Evolutionary conservation across 768 basidiomycete species (phyloP), one percentile per base, ranked within the genome.

Genomic region (Phylloporus sp.): DNA sequence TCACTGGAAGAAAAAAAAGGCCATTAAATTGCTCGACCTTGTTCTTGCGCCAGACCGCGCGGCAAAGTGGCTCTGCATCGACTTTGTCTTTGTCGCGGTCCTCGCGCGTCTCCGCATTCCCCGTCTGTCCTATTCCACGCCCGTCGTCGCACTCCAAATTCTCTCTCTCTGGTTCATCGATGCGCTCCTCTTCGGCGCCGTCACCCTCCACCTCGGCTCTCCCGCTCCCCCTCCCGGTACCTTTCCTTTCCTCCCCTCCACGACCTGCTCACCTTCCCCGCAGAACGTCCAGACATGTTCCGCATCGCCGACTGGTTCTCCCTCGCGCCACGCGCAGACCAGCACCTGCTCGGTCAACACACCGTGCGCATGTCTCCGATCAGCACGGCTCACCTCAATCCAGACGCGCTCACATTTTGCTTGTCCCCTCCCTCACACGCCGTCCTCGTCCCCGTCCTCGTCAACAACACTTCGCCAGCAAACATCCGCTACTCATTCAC

Each of bases 281-380:
- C 48, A 72, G 68, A 64, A 48, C 53, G 54, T 60, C 57, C 54
- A 52, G 71, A 73, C 46, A 32, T 75, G 11, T 75, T 76, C 46
- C 69, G 66, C 28, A 51, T 88, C 43, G 63, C 75, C 26, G 72
- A 78, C 53, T 52, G 79, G 18, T 55, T 86, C 18, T 65, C 73
- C 9, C 67, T 74, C 31, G 60, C 57, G 15, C 18, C 39, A 23
- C 59, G 66, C 2, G 72, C 69, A 32, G 83, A 87, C 52, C 62
- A 70, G 5, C 82, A 89, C 60, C 69, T 90, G 8, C 76, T 82
- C 26, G 94, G 94, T 27, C 85, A 92, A 64, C 90, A 94, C 60
- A 93, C 90, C 1, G 86, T 98, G 42, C 82, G 86, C 53, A 84
- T 94, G 78, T 90, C 91, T 0, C 93, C 93, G 9, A 91, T 90